Conservation (phyloP, 768 basidiomycete genomes). For the Pulveroboletus sp. region DNA sequence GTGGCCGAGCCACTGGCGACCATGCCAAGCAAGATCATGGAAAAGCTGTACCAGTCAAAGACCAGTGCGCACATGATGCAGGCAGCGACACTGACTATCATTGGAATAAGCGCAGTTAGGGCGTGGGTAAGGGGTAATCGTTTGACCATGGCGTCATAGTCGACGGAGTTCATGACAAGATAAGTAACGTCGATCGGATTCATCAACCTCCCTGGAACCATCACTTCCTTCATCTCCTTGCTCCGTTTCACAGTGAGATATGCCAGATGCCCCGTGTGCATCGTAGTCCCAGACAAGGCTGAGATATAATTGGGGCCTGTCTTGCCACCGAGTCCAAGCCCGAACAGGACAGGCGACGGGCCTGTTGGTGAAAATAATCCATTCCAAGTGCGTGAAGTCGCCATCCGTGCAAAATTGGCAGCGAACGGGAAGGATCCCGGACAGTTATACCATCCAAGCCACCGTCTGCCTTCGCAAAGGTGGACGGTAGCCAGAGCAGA, state of each 20-base stretch:
- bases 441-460: conserved; percentile 37
- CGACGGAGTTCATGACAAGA: conserved; percentile 9
- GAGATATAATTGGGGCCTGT: conserved; percentile 26
- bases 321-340: conserved; percentile 27
- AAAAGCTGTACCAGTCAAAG: conserved; percentile 30
- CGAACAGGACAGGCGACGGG: conserved; percentile 19
- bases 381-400: conserved; percentile 23
- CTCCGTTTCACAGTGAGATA: conserved; percentile 17
- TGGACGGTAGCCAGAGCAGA: conserved; percentile 33
- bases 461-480: conserved; percentile 28
- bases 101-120: conserved; percentile 19
- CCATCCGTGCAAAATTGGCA: conserved; percentile 28
- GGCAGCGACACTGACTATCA: conserved; percentile 13
- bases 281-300: conserved; percentile 22
- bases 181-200: conserved; percentile 16
- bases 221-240: conserved; percentile 3
- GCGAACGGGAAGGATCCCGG: conserved; percentile 31
- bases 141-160: conserved; percentile 4
- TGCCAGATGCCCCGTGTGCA: conserved; percentile 21
- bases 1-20: conserved; percentile 26
- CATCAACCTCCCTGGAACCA: conserved; percentile 19
- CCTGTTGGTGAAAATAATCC: conserved; percentile 18
- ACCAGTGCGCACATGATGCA: conserved; percentile 22
- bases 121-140: neutral
- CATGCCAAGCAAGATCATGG: conserved; percentile 30